phyloP scores from a whole-genome alignment of 2,329 filamentous ascomycete genomes.

The Monilinia fructigena region DNA sequence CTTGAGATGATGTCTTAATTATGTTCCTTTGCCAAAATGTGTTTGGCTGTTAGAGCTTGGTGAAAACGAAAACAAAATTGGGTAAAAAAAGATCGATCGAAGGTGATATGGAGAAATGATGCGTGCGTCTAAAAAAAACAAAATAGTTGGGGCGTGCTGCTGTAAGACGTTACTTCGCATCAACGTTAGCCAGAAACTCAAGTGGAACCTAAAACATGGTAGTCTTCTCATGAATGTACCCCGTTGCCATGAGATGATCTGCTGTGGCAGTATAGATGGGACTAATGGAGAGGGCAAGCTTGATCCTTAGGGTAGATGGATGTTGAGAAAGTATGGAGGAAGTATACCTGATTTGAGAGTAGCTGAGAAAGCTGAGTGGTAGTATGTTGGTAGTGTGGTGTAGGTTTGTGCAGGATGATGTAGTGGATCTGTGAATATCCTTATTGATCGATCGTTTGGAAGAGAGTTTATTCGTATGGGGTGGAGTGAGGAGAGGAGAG shows the following conservation, averaged over 20 bases:
- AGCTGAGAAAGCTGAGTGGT: background rate
- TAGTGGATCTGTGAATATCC: constrained; percentile 3
- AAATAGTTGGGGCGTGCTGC: constrained; percentile 6
- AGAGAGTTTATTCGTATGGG: constrained; percentile 1
- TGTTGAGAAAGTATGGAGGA: constrained; percentile 1
- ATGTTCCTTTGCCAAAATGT: background rate
- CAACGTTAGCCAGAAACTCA: constrained; percentile 18
- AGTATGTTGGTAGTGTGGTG: constrained; percentile 1
- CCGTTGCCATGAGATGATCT: constrained; percentile 13
- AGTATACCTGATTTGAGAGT: constrained; percentile 9
- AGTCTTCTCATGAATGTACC: background rate
- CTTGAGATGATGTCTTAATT: background rate
- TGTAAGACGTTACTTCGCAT: constrained; percentile 20
- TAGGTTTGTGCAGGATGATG: background rate
- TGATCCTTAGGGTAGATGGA: background rate
- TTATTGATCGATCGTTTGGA: background rate
- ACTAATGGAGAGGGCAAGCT: constrained; percentile 16
- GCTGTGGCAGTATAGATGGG: background rate
- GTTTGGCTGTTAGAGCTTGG: background rate
- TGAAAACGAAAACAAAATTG: background rate
- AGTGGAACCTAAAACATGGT: background rate
- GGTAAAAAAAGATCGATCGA: background rate
- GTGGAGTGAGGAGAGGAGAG: background rate
- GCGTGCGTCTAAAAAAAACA: background rate
- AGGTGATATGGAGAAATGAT: background rate